Base-by-base conservation (phyloP, 1,139 yeast species). In the Blastobotrys aristatus region DNA sequence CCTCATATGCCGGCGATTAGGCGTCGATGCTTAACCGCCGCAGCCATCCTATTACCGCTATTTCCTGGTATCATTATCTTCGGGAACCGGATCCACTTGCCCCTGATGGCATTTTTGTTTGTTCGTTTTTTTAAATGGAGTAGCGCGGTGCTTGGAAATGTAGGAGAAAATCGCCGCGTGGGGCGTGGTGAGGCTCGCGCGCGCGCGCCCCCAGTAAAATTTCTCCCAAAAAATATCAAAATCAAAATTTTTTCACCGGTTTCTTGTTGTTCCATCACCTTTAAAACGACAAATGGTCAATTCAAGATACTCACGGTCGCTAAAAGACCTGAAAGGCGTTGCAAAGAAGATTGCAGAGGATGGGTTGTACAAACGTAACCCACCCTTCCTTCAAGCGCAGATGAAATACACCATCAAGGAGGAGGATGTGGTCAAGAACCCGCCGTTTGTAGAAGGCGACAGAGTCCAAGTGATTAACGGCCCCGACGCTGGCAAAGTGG, bases 391-490 rank as follows among this genome's bases (percentile, higher is more conserved):
- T 36, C 51, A 47, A 43, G 50, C 53, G 33, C 61, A 59, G 45
- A 47, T 53, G 39, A 47, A 55, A 37, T 47, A 53, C 30, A 52
- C 55, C 36, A 58, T 63, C 31, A 59, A 49, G 7, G 57, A 55
- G 31, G 53, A 52, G 5, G 55, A 56, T 21, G 50, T 53, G 29
- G 40, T 57, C 31, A 43, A 46, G 49, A 50, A 37, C 49, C 56
- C 48, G 39, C 64, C 55, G 68, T 79, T 73, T 54, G 69, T 75
- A 50, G 77, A 76, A 14, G 87, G 87, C 27, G 88, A 82, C 62
- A 69, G 81, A 48, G 87, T 82, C 3, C 72, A 81, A 56, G 75
- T 89, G 45, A 72, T 80, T 26, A 73, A 73, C 47, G 97, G 96
- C 17, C 74, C 75, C 44, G 77, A 79, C 60, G 79, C 79, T 58